These are phyloP conservation scores for Phytopythium chamaehyphon DNA, from an alignment of 352 stramenopile genomes.

Conservation along the genomic window DNA sequence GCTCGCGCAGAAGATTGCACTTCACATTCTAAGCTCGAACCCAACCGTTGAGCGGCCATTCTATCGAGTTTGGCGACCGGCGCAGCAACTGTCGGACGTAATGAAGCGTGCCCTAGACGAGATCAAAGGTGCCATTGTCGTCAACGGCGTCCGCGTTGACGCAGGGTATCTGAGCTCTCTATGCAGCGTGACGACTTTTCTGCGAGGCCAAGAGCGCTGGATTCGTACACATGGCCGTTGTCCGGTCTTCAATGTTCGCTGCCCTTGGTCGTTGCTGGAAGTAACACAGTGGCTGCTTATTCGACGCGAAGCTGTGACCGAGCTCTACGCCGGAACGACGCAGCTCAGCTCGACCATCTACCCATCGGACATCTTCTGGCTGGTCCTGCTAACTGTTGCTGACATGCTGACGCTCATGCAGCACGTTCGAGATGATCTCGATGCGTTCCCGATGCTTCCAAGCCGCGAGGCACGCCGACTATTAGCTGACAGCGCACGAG, in stretches of 20 bases:
- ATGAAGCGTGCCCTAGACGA: conserved; percentile 9
- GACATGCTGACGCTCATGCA: conserved; percentile 9
- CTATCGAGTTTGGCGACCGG: conserved; percentile 14
- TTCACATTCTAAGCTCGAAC: not conserved
- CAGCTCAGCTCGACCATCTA: conserved; percentile 7
- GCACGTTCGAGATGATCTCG: not conserved
- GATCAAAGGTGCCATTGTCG: conserved; percentile 7
- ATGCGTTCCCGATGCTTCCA: conserved; percentile 1
- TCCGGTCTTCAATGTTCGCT: conserved; percentile 4
- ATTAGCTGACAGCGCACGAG: not conserved
- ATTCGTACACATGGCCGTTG: conserved; percentile 8
- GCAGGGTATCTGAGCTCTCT: conserved; percentile 4
- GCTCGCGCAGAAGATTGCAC: not conserved
- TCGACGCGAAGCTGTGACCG: conserved; percentile 8
- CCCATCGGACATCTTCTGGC: conserved; percentile 8
- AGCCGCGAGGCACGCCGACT: not conserved
- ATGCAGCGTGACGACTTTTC: conserved; percentile 9
- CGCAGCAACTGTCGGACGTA: conserved; percentile 9
- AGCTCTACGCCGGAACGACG: conserved; percentile 4
- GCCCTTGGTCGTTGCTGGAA: conserved; percentile 9
- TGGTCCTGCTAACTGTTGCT: conserved; percentile 5
- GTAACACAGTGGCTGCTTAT: conserved; percentile 8
- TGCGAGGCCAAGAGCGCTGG: conserved; percentile 15
- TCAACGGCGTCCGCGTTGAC: conserved; percentile 2
- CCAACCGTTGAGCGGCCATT: conserved; percentile 7